phyloP scores from a whole-genome alignment of 2,329 filamentous ascomycete genomes.

The Drechslera avenae region DNA sequence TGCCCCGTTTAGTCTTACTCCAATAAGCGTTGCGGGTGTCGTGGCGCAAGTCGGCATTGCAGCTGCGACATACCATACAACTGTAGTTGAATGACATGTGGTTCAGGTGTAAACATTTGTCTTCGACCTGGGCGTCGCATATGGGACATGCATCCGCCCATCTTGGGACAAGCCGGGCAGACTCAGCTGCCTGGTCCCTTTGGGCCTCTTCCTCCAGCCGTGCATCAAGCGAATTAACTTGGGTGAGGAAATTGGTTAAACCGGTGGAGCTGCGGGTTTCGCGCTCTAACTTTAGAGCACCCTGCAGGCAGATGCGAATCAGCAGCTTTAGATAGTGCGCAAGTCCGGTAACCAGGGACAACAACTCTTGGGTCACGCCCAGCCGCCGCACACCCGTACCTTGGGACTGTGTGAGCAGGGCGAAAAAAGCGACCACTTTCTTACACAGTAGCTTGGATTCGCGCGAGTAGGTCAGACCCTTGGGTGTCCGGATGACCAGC shows the following conservation, averaged over 20 bases:
- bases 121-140: constrained; percentile 88
- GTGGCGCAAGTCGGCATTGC: constrained; percentile 73
- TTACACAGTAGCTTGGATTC: constrained; percentile 99
- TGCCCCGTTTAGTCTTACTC: constrained; percentile 68
- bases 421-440: constrained; percentile 98
- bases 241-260: constrained; percentile 80
- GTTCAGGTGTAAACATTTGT: constrained; percentile 80
- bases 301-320: constrained; percentile 95
- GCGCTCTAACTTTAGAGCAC: constrained; percentile 86
- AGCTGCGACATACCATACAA: constrained; percentile 74
- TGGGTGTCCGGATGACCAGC: constrained; percentile 71
- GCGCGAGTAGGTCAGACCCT: constrained; percentile 86
- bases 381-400: constrained; percentile 88
- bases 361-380: constrained; percentile 94
- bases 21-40: constrained; percentile 72
- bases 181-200: constrained; percentile 50
- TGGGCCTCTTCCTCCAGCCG: constrained; percentile 45
- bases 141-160: constrained; percentile 75
- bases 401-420: constrained; percentile 90
- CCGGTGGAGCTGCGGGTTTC: constrained; percentile 77
- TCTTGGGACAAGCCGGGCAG: constrained; percentile 51
- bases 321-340: constrained; percentile 97
- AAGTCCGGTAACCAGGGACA: constrained; percentile 94
- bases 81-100: constrained; percentile 82
- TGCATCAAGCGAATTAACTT: constrained; percentile 79